These are phyloP conservation scores for Nigrospora sphaerica DNA, from an alignment of 2,329 filamentous ascomycete species.

Conservation along the genomic window DNA sequence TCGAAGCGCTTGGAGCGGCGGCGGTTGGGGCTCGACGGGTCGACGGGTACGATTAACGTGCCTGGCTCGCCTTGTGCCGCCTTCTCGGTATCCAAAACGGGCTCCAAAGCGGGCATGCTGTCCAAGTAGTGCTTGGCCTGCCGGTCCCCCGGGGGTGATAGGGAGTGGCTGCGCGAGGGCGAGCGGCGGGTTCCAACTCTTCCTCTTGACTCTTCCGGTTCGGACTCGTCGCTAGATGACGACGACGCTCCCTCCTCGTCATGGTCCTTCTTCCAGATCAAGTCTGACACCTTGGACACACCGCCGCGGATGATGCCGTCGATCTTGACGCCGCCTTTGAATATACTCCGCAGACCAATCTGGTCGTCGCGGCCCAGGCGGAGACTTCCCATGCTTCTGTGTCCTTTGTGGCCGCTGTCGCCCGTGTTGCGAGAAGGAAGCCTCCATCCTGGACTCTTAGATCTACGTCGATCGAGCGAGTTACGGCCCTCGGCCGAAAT, in stretches of 20 bases:
- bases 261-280: slow-evolving; percentile 49
- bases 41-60: slow-evolving; percentile 4
- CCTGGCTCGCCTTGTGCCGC: slow-evolving; percentile 9
- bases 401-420: slow-evolving; percentile 37
- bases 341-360: slow-evolving; percentile 62
- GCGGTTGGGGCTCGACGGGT: slow-evolving; percentile 21
- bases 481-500: slow-evolving; percentile 19
- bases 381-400: slow-evolving; percentile 42
- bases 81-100: slow-evolving; percentile 21
- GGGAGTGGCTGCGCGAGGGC: slow-evolving; percentile 26
- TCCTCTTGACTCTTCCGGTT: slow-evolving; percentile 33
- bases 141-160: slow-evolving; percentile 20
- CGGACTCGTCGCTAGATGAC: slow-evolving; percentile 40
- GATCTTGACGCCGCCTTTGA: slow-evolving; percentile 65
- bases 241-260: slow-evolving; percentile 24
- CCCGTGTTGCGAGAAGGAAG: slow-evolving; percentile 28
- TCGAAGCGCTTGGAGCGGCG: slow-evolving; percentile 38
- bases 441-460: slow-evolving; percentile 32
- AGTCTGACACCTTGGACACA: slow-evolving; percentile 49
- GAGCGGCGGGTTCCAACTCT: slow-evolving; percentile 27
- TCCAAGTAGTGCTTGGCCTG: slow-evolving; percentile 41
- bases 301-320: slow-evolving; percentile 61
- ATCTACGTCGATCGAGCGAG: slow-evolving; percentile 19
- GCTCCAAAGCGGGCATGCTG: slow-evolving; percentile 42
- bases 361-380: slow-evolving; percentile 35